Evolutionary conservation across 257 asterid species (phyloP).

Genomic region (Solanum gandarillasii): DNA sequence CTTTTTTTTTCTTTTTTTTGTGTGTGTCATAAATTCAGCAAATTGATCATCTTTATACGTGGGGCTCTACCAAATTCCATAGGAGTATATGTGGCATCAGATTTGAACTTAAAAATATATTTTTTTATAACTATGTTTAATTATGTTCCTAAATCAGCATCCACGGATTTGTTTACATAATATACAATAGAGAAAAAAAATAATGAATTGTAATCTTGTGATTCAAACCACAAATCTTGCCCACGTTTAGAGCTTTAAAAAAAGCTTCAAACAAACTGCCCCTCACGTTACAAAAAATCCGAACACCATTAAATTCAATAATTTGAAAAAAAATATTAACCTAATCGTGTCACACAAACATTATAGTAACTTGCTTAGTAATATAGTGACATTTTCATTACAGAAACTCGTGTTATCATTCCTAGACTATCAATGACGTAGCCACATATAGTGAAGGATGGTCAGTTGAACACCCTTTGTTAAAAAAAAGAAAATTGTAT

Average conservation of each 20-base stretch:
- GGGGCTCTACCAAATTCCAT: not conserved
- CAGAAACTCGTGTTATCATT: not conserved
- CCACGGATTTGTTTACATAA: not conserved
- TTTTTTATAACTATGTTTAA: not conserved
- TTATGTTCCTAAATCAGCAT: not conserved
- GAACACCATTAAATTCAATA: not conserved
- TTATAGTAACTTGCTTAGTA: not conserved
- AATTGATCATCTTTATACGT: not conserved
- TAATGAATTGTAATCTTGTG: not conserved
- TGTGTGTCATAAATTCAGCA: not conserved
- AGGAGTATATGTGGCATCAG: not conserved
- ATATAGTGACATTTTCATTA: not conserved
- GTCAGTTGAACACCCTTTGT: rapidly evolving
- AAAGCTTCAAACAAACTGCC: not conserved
- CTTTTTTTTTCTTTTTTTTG: not conserved
- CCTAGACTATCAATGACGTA: no score
- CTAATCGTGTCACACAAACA: not conserved
- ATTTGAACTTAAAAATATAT: not conserved
- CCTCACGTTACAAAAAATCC: not conserved
- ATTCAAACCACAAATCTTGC: not conserved
- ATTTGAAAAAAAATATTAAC: not conserved
- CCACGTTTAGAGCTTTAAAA: not conserved
- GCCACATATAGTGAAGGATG: not conserved
- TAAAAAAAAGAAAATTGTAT: not conserved
- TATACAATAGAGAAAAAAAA: not conserved